Conservation (phyloP, 345 rosid genomes). For the Eucalyptus polyanthemos region DNA sequence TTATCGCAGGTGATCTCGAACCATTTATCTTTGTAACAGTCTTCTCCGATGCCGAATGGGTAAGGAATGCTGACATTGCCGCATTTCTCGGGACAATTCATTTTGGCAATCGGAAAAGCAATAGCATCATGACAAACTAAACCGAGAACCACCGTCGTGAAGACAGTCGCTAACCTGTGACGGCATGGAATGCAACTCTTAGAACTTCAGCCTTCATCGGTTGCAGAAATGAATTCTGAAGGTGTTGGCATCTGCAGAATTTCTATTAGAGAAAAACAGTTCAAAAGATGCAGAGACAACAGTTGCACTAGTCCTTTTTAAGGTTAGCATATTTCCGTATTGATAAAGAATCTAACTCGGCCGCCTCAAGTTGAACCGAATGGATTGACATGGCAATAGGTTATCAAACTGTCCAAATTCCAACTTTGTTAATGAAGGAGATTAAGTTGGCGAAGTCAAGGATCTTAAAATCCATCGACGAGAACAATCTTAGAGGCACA, state of each 20-base stretch:
- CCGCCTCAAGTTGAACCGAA: neutral
- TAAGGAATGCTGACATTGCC: constrained; percentile 1
- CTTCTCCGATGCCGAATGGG: constrained; percentile 1
- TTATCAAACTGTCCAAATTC: neutral
- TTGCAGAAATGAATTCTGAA: neutral
- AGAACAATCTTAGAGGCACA: neutral
- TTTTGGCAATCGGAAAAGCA: neutral
- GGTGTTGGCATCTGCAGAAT: neutral
- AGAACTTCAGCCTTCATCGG: neutral
- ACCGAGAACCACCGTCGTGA: neutral
- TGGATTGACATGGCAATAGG: neutral
- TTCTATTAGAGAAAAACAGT: neutral
- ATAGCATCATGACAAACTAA: neutral
- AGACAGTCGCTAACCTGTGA: neutral
- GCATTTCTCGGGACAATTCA: neutral
- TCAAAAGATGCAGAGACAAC: neutral
- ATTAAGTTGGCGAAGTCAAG: neutral
- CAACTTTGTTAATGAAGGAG: neutral
- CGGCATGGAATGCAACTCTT: neutral
- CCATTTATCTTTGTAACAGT: neutral
- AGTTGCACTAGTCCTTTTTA: neutral
- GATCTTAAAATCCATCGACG: neutral
- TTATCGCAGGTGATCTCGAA: neutral
- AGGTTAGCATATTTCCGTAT: neutral
- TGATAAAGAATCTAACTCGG: neutral